Evolutionary conservation across 257 asterid species (phyloP), one percentile per base, ranked within the genome.

Genomic region (Cruciata laevipes): DNA sequence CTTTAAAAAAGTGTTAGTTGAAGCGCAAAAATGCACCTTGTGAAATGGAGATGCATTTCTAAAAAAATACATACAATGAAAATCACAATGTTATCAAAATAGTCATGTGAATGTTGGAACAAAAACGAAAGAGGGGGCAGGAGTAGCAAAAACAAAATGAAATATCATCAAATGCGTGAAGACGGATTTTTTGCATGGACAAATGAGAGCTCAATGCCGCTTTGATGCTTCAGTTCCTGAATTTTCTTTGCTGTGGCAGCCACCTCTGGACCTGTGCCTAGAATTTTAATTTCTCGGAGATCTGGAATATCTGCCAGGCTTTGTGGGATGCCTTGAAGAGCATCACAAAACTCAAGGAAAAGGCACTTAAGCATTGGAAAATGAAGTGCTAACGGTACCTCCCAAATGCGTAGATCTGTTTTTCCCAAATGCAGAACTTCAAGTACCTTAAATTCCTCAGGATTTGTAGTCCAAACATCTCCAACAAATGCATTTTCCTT

Each of bases 401-500:
- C 8, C 55, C 55, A 14, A 47, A 16, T 3, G n/a, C 17, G 17
- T 68, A 74, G 0, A 61, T 74, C 67, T 9, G 73, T 37, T 21
- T 58, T 74, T 53, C 63, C 74, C 37, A 74, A 63, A 49, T 24
- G 40, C 58, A 74, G 25, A 20, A 69, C 73, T 42, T 74, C 51
- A n/a, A 69, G 74, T 37, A 25, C 24, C 16, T 10, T 27, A 64
- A 74, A 74, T 9, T 69, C 74, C 37, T 60, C 66, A 6, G 56
- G 70, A 40, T 68, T 40, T 31, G 63, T 69, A 8, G 69, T 70
- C 56, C 49, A 40, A 40, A 40, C 13, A 40, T 40, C 49, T 3
- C 49, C 49, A 7, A 6, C 49, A 40, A 40, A 40, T 40, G 49
- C 49, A 40, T 40, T 40, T 7, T 40, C 49, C 13, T 40, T 40